Percentiles rank a stretch among this genome's conserved stretches.
Conservation (phyloP, 768 basidiomycete species). For the Boletus vinaceobasis region DNA sequence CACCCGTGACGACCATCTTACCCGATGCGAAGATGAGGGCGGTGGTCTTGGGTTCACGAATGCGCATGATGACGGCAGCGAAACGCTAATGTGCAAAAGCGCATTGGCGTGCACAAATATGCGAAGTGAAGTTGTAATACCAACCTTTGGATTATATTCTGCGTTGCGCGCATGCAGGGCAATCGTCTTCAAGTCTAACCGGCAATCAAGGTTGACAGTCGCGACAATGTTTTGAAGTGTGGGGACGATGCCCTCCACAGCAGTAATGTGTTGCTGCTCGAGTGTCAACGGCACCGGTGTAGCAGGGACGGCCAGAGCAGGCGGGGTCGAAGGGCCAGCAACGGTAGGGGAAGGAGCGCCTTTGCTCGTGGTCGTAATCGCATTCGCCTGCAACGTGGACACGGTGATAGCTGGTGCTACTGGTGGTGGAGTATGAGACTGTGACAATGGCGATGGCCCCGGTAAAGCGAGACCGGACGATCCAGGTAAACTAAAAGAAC, state of each 20-base stretch:
- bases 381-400: constrained; percentile 24
- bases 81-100: constrained; percentile 86
- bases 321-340: constrained; percentile 59
- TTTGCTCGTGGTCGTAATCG: constrained; percentile 32
- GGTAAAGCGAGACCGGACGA: constrained; percentile 48
- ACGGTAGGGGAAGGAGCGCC: constrained; percentile 37
- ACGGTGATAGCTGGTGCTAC: constrained; percentile 5
- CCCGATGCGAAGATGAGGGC: constrained; percentile 99
- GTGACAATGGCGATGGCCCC: constrained; percentile 54
- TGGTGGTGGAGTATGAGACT: constrained; percentile 35
- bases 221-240: constrained; percentile 99
- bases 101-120: constrained; percentile 56
- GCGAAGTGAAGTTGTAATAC: constrained; percentile 42
- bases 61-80: constrained; percentile 99
- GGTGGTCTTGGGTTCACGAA: constrained; percentile 99
- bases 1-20: constrained; percentile 99
- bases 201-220: constrained; percentile 96
- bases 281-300: constrained; percentile 75
- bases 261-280: constrained; percentile 93
- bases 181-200: constrained; percentile 97
- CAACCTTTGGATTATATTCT: constrained; percentile 99
- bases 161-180: constrained; percentile 97
- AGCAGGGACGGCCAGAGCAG: constrained; percentile 51
- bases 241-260: constrained; percentile 97
- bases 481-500: constrained; percentile 42